Evolutionary conservation across 1,284 basidiomycete genomes (phyloP).

Genomic region (Porogramme epimiltina): DNA sequence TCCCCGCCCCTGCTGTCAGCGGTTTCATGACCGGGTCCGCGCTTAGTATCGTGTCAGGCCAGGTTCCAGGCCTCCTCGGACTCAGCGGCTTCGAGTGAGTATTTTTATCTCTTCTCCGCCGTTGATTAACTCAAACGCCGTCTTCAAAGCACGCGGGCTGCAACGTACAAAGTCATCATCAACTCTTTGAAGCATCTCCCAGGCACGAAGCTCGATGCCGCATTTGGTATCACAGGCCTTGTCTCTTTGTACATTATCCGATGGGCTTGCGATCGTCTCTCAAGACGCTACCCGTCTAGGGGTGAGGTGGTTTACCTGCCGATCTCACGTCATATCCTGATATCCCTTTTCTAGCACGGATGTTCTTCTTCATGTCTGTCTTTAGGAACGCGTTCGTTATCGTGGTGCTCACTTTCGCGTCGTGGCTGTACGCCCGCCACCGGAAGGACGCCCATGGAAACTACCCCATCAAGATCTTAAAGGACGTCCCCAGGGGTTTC

Average conservation of each 20-base stretch:
- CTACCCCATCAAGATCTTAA: constrained; percentile 85
- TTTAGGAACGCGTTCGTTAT: constrained; percentile 87
- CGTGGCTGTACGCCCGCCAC: constrained; percentile 80
- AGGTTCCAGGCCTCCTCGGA: constrained; percentile 85
- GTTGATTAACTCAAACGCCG: no score
- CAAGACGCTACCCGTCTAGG: constrained; percentile 67
- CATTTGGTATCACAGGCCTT: constrained; percentile 84
- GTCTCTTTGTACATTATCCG: constrained; percentile 77
- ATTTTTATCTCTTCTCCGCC: no score
- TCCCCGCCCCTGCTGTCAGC: constrained; percentile 86
- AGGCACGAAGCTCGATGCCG: constrained; percentile 76
- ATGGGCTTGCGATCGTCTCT: constrained; percentile 57
- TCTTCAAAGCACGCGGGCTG: constrained; percentile 66
- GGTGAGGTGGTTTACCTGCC: constrained; percentile 43
- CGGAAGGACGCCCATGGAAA: constrained; percentile 54
- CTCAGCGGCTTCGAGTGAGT: constrained; percentile 78
- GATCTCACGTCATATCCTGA: neutral
- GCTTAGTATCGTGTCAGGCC: constrained; percentile 82
- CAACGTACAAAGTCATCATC: constrained; percentile 88
- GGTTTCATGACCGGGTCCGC: constrained; percentile 94
- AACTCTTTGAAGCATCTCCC: constrained; percentile 85
- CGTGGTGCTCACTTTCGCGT: constrained; percentile 79
- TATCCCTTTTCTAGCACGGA: constrained; percentile 46
- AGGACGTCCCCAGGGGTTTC: constrained; percentile 81
- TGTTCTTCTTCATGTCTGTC: constrained; percentile 83